phyloP scores from a whole-genome alignment of 345 rosid genomes.

The Garcia nutans region DNA sequence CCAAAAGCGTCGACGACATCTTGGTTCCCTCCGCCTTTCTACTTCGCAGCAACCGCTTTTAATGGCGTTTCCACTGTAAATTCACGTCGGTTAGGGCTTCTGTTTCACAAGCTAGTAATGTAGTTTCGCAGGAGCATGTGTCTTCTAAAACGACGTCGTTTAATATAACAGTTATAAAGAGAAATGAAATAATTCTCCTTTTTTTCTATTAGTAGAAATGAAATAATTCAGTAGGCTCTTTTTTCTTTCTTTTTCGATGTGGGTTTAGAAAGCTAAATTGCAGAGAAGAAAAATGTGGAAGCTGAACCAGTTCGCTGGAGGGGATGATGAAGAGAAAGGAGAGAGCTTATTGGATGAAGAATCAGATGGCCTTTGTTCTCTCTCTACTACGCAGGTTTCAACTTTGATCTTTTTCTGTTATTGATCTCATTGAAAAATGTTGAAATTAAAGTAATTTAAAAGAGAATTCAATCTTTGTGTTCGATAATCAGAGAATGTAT shows the following conservation, averaged over 20 bases:
- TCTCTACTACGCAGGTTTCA: conserved; percentile 66
- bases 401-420: not conserved
- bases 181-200: too few relatives aligned
- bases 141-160: not conserved
- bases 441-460: not conserved
- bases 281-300: conserved; percentile 48
- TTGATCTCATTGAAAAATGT: not conserved
- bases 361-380: conserved; percentile 66
- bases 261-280: not conserved
- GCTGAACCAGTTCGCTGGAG: conserved; percentile 46
- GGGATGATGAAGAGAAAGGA: conserved; percentile 44
- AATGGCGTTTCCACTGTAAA: not conserved
- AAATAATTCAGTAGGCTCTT: not conserved
- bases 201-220: too few relatives aligned
- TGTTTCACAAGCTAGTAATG: not conserved
- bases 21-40: not conserved
- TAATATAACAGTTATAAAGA: not conserved
- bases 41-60: not conserved
- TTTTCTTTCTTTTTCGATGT: not conserved
- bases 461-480: not conserved
- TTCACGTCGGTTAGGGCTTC: conserved; percentile 1
- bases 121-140: not conserved
- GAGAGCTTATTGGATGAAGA: conserved; percentile 59
- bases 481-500: conserved; percentile 63
- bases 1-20: conserved; percentile 93